Conservation (phyloP, 208 protist species). For the Naegleria fowleri region DNA sequence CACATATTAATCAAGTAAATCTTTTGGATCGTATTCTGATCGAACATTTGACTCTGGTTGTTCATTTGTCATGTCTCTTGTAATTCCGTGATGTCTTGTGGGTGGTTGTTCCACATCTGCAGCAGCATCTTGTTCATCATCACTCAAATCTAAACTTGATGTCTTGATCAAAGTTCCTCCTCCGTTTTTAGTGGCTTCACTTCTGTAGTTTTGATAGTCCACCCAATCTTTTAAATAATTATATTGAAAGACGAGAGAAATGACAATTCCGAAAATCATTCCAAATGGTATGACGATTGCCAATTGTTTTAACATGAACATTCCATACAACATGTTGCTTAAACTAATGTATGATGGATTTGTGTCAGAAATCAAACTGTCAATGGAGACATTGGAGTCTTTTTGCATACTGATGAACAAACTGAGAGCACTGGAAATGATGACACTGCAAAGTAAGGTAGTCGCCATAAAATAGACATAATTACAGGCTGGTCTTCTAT, state of each 20-base stretch:
- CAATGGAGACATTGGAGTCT: background rate
- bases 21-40: no score
- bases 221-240: slow-evolving; percentile 8
- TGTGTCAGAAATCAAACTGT: background rate
- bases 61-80: no score
- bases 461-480: background rate
- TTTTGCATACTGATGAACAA: background rate
- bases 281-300: background rate
- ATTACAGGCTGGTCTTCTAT: background rate
- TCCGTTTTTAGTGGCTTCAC: background rate
- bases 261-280: background rate
- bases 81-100: no score
- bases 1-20: no score
- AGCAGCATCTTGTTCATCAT: background rate
- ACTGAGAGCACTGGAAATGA: background rate
- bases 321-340: background rate
- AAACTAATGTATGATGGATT: background rate
- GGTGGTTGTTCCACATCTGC: no score
- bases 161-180: background rate
- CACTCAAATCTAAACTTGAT: background rate
- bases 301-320: background rate
- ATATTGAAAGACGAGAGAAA: background rate
- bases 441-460: background rate
- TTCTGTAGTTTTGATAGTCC: background rate
- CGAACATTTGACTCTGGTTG: no score